A percentile compares a stretch with the other conserved stretches of the same genome.
These are phyloP conservation scores for Prunus dulcis DNA, from an alignment of 306 rosid species.

Conservation along the genomic window DNA sequence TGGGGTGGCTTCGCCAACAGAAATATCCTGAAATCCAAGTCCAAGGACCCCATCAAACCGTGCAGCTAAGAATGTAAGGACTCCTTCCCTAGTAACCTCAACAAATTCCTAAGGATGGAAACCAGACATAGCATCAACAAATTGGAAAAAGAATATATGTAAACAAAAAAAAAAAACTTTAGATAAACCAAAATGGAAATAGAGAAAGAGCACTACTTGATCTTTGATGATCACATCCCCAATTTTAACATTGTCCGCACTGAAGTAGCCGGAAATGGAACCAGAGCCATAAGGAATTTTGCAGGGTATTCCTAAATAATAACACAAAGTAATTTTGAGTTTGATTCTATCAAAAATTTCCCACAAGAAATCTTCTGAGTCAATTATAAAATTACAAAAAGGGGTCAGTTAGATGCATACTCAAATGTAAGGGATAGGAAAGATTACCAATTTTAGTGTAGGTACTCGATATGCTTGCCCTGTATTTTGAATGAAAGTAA, in stretches of 20 bases:
- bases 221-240: conserved; percentile 36
- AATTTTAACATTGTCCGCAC: conserved; percentile 36
- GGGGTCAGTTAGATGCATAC: background rate
- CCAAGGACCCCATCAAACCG: conserved; percentile 52
- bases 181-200: background rate
- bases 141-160: background rate
- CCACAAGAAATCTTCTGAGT: background rate
- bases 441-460: conserved; percentile 41
- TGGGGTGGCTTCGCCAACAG: conserved; percentile 40
- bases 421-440: conserved; percentile 1
- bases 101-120: conserved; percentile 40
- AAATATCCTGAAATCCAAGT: conserved; percentile 46
- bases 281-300: conserved; percentile 48
- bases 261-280: conserved; percentile 47
- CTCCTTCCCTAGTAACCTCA: conserved; percentile 43
- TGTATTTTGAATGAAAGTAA: conserved; percentile 62
- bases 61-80: conserved; percentile 25
- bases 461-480: conserved; percentile 46
- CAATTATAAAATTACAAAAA: background rate
- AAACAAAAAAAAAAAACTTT: background rate
- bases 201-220: conserved; percentile 30
- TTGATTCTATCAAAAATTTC: background rate
- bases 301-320: conserved; percentile 39
- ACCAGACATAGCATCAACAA: conserved; percentile 8
- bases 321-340: conserved; percentile 4